These are phyloP conservation scores for Talaromyces funiculosus DNA, from an alignment of 2,329 filamentous ascomycete species.

Conservation along the genomic window DNA sequence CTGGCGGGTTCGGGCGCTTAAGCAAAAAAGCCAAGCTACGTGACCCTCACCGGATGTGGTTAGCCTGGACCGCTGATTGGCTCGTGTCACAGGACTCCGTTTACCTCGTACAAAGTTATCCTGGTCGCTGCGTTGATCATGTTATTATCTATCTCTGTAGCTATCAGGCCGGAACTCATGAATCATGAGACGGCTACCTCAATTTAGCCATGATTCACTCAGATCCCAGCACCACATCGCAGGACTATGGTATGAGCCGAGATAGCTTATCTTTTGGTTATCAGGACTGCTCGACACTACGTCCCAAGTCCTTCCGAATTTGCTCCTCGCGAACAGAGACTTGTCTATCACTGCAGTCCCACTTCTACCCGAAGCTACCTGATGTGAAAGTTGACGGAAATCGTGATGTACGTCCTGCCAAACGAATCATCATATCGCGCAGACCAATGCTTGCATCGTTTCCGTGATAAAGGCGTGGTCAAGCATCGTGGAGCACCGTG, in stretches of 20 bases:
- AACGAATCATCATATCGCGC: background rate
- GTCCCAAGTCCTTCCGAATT: background rate
- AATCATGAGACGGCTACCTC: background rate
- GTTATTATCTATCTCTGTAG: too few species aligned
- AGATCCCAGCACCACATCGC: background rate
- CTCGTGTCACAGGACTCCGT: background rate
- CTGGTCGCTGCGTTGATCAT: background rate
- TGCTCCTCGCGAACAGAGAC: background rate
- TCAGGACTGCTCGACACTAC: background rate
- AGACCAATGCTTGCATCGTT: background rate
- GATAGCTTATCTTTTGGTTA: background rate
- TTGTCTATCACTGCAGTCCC: background rate
- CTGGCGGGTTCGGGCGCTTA: constrained; percentile 7
- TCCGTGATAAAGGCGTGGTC: background rate
- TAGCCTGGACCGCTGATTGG: background rate
- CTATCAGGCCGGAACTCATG: background rate
- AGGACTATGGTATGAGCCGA: background rate
- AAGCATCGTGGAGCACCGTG: background rate
- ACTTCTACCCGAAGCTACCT: background rate
- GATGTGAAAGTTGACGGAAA: background rate
- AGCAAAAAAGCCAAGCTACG: constrained; percentile 2
- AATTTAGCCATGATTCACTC: background rate
- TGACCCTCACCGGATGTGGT: background rate
- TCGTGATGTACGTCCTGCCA: background rate
- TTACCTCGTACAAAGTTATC: background rate